Conservation (phyloP, 75 land plant species). For the Ceratopteris richardii region DNA sequence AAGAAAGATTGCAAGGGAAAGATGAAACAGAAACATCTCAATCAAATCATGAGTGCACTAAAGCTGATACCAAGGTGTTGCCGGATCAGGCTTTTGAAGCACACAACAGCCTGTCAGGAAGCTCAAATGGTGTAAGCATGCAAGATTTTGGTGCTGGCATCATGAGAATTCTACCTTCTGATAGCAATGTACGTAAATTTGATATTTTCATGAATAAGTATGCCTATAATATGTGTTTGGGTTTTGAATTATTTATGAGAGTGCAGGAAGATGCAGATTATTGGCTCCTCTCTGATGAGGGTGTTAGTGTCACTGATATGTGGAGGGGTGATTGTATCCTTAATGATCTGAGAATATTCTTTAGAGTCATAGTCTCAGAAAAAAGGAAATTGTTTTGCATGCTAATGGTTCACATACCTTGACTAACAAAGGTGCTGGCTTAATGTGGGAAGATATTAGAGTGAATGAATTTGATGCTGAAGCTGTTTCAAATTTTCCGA, state of each 20-base stretch:
- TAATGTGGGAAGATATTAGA: no score
- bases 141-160: conserved; percentile 30
- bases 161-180: conserved; percentile 37
- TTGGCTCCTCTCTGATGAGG: conserved; percentile 41
- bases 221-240: not conserved
- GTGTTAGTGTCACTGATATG: conserved; percentile 34
- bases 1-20: conserved; percentile 35
- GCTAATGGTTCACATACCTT: no score
- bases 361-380: no score
- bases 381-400: no score
- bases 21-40: conserved; percentile 14
- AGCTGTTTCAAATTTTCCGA: no score
- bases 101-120: not conserved
- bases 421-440: no score
- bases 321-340: conserved; percentile 42
- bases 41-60: not conserved
- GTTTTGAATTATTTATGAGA: not conserved
- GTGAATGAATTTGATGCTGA: no score
- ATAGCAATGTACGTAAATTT: conserved; percentile 26
- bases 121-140: conserved; percentile 16
- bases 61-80: not conserved
- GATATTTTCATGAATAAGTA: not conserved
- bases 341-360: not conserved
- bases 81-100: not conserved
- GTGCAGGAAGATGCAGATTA: conserved; percentile 41